Evolutionary conservation across 192 early-diverging fungal species (phyloP).

Genomic region (Phycomyces blakesleeanus): DNA sequence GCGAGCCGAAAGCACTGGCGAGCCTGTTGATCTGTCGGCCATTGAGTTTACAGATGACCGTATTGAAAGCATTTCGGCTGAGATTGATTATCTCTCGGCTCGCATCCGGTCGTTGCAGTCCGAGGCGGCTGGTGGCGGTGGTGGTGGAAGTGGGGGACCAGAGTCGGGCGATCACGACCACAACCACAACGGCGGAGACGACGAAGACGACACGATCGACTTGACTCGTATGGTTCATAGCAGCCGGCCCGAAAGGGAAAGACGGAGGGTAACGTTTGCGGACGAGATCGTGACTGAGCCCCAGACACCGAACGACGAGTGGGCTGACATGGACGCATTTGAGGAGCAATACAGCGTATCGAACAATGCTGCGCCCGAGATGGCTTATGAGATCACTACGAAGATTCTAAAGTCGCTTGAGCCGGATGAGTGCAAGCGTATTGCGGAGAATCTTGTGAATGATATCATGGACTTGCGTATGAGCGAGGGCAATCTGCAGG

Average conservation of each 20-base stretch:
- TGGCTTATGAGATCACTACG: conserved; percentile 47
- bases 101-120: conserved; percentile 48
- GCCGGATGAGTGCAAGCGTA: conserved; percentile 42
- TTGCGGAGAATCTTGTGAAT: conserved; percentile 52
- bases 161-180: conserved; percentile 13
- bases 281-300: conserved; percentile 29
- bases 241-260: conserved; percentile 15
- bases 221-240: not conserved
- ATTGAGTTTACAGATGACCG: conserved; percentile 55
- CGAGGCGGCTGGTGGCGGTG: conserved; percentile 46
- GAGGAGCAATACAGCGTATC: conserved; percentile 34
- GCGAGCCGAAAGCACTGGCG: conserved; percentile 12
- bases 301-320: conserved; percentile 18
- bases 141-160: too few species aligned
- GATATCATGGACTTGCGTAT: conserved; percentile 51
- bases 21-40: conserved; percentile 23
- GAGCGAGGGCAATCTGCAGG: conserved; percentile 41
- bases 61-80: conserved; percentile 52
- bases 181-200: too few species aligned
- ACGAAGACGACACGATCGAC: not conserved
- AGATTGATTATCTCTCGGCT: conserved; percentile 53
- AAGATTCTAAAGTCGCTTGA: conserved; percentile 49
- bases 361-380: conserved; percentile 39
- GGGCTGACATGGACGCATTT: conserved; percentile 33
- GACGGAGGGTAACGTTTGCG: conserved; percentile 29